These are phyloP conservation scores for Poteriospumella lacustris DNA, from an alignment of 108 stramenopile genomes.

Conservation along the genomic window DNA sequence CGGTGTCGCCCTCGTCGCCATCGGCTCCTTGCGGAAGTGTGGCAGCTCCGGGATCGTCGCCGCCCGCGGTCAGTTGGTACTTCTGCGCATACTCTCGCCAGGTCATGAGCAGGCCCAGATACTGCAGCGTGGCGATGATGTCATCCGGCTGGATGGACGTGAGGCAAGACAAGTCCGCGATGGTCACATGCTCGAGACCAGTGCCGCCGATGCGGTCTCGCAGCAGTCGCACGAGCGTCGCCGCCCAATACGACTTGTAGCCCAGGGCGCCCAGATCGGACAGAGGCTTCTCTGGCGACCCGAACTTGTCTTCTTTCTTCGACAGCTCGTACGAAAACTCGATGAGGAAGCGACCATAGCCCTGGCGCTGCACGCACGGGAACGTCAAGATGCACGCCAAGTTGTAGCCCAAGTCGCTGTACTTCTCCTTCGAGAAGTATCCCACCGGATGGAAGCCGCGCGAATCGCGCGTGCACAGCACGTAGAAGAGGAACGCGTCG, in stretches of 20 bases:
- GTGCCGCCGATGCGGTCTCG: neutral
- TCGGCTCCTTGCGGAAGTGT: neutral
- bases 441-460: constrained; percentile 80
- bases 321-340: constrained; percentile 91
- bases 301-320: constrained; percentile 81
- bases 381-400: constrained; percentile 98
- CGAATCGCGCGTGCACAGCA: constrained; percentile 82
- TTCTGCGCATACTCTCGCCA: constrained; percentile 83
- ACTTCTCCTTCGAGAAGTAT: constrained; percentile 98
- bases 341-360: constrained; percentile 96
- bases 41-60: neutral
- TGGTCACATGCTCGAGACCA: constrained; percentile 30
- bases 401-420: constrained; percentile 96
- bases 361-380: constrained; percentile 95
- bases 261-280: constrained; percentile 75
- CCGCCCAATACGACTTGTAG: constrained; percentile 51
- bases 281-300: constrained; percentile 92
- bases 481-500: constrained; percentile 96
- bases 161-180: constrained; percentile 79
- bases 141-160: constrained; percentile 97
- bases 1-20: neutral
- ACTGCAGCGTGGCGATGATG: constrained; percentile 82
- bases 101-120: constrained; percentile 78
- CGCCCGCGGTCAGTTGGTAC: constrained; percentile 76
- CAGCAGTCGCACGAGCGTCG: neutral